Evolutionary conservation across 2,329 filamentous ascomycete species (phyloP).

Genomic region (Fusarium sp.): DNA sequence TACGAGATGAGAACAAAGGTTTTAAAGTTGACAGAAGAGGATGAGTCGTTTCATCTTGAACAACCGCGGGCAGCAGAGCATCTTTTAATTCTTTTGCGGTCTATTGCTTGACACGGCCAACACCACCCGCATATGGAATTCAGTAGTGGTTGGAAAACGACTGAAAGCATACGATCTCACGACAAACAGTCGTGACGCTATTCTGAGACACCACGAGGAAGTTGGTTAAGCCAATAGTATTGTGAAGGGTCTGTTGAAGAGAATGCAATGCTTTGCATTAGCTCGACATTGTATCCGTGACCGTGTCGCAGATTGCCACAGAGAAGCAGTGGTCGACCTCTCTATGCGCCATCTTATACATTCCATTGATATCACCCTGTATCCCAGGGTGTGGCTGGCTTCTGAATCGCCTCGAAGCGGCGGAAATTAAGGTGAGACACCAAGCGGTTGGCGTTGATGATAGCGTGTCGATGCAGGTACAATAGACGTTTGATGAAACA

Average conservation of each 20-base stretch:
- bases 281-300: slow-evolving; percentile 12
- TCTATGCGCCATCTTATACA: slow-evolving; percentile 38
- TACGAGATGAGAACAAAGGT: slow-evolving; percentile 14
- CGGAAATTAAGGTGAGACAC: slow-evolving; percentile 32
- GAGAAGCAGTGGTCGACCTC: slow-evolving; percentile 13
- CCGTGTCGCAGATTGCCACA: slow-evolving; percentile 2
- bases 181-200: slow-evolving; percentile 23
- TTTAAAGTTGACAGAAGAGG: slow-evolving; percentile 9
- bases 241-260: not conserved
- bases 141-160: slow-evolving; percentile 28
- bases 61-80: slow-evolving; percentile 16
- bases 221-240: slow-evolving; percentile 18
- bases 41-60: slow-evolving; percentile 12
- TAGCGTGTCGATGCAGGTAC: slow-evolving; percentile 25
- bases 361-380: slow-evolving; percentile 24
- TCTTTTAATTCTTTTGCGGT: slow-evolving; percentile 38
- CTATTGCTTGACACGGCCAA: slow-evolving; percentile 18
- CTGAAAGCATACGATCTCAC: slow-evolving; percentile 38
- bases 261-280: slow-evolving; percentile 39
- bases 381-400: slow-evolving; percentile 21
- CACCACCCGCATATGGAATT: slow-evolving; percentile 37
- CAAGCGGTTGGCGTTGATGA: slow-evolving; percentile 22
- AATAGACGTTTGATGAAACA: slow-evolving; percentile 33
- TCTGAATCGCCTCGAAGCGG: slow-evolving; percentile 8
- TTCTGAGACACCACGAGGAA: slow-evolving; percentile 41